Evolutionary conservation across 1,284 basidiomycete genomes (phyloP).

Genomic region (Rhodotorula sp.): DNA sequence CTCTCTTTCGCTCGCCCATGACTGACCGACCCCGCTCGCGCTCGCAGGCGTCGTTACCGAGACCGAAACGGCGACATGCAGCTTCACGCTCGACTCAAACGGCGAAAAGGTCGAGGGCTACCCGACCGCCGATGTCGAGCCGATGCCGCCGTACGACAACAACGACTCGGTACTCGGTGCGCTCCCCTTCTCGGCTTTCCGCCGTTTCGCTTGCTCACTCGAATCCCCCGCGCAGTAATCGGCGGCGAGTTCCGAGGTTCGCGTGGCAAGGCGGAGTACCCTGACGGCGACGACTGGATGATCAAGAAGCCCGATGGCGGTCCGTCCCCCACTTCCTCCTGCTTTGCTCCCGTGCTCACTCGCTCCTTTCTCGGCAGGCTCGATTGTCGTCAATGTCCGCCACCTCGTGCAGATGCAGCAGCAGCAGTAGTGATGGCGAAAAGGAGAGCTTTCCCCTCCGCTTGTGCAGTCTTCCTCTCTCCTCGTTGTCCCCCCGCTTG

Average conservation of each 20-base stretch:
- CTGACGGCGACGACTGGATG: slow-evolving; percentile 45
- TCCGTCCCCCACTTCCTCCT: neutral
- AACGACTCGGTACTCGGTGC: slow-evolving; percentile 33
- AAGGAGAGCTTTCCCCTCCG: neutral
- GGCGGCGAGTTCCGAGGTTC: slow-evolving; percentile 40
- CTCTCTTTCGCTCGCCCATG: neutral
- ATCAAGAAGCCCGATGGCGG: slow-evolving; percentile 14
- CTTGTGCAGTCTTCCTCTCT: neutral
- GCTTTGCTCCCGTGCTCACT: neutral
- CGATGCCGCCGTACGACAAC: slow-evolving; percentile 34
- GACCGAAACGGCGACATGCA: slow-evolving; percentile 12
- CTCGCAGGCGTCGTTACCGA: slow-evolving; percentile 28
- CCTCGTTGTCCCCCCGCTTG: neutral
- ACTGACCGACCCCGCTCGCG: neutral
- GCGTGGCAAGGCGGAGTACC: slow-evolving; percentile 28
- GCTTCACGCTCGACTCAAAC: slow-evolving; percentile 32
- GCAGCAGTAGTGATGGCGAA: neutral
- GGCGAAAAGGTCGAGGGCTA: slow-evolving; percentile 27
- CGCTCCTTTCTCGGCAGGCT: neutral
- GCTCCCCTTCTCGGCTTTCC: neutral
- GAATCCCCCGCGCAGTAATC: slow-evolving; percentile 24
- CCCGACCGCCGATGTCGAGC: slow-evolving; percentile 27
- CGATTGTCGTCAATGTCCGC: slow-evolving; percentile 4
- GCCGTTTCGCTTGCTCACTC: neutral
- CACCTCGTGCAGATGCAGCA: slow-evolving; percentile 5